Conservation (phyloP, 805 yeast species). For the Sugiyamaella boreocaroliniensis region DNA sequence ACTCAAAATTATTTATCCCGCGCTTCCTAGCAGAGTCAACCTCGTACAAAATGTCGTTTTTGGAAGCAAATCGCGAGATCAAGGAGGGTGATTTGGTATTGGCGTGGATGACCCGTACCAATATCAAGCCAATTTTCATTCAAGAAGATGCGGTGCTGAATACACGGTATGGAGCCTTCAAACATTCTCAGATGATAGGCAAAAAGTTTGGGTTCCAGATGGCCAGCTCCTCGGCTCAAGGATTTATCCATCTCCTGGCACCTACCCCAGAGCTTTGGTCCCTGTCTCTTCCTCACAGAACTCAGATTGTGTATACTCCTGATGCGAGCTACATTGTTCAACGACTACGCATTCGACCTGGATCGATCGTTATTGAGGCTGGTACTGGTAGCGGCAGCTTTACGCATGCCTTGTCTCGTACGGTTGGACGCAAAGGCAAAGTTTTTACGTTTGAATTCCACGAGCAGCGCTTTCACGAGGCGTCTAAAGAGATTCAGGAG, state of each 20-base stretch:
- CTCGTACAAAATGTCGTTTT: constrained; percentile 35
- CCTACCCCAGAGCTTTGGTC: constrained; percentile 98
- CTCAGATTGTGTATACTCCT: constrained; percentile 95
- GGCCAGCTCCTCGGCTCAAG: constrained; percentile 55
- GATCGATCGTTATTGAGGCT: constrained; percentile 82
- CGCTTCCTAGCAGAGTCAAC: no score
- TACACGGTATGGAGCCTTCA: constrained; percentile 85
- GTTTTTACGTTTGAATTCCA: constrained; percentile 90
- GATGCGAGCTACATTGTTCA: constrained; percentile 90
- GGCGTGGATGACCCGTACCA: constrained; percentile 76
- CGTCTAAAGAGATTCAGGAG: constrained; percentile 62
- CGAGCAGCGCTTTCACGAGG: constrained; percentile 73
- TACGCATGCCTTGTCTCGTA: constrained; percentile 85
- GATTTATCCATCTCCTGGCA: constrained; percentile 79
- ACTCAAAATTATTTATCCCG: not conserved
- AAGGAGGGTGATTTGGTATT: constrained; percentile 83
- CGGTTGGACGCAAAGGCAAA: constrained; percentile 53
- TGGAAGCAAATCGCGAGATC: constrained; percentile 55
- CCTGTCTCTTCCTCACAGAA: constrained; percentile 89
- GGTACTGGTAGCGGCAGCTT: constrained; percentile 98
- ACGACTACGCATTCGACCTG: constrained; percentile 64
- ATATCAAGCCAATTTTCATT: constrained; percentile 67
- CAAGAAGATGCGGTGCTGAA: constrained; percentile 56
- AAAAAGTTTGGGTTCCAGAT: constrained; percentile 78
- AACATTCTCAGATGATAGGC: constrained; percentile 80